A percentile compares a stretch with the other conserved stretches of the same genome.
phyloP scores from a whole-genome alignment of 495 filamentous ascomycete species.

The Neurospora sp. region DNA sequence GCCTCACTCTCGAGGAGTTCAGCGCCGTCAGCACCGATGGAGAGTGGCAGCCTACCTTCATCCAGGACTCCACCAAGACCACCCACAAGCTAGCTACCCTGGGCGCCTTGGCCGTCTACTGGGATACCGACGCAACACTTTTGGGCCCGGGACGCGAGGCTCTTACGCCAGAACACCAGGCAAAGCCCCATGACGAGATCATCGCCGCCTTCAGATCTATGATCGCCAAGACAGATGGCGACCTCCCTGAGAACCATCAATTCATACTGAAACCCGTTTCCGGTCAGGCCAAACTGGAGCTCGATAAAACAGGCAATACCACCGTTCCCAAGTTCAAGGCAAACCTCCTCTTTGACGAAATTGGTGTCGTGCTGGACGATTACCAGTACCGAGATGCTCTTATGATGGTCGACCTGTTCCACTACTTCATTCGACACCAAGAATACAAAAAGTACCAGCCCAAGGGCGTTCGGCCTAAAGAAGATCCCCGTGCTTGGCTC shows the following conservation, averaged over 20 bases:
- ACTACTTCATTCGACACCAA: constrained; percentile 95
- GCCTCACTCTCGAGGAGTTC: constrained; percentile 85
- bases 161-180: constrained; percentile 40
- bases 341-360: constrained; percentile 83
- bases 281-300: constrained; percentile 80
- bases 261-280: constrained; percentile 93
- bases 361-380: constrained; percentile 90
- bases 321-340: constrained; percentile 85
- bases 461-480: constrained; percentile 67
- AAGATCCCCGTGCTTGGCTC: constrained; percentile 87
- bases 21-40: constrained; percentile 92
- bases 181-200: constrained; percentile 54
- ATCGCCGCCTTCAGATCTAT: constrained; percentile 63
- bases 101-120: constrained; percentile 83
- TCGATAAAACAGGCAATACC: constrained; percentile 78
- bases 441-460: constrained; percentile 93
- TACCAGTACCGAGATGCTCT: constrained; percentile 92
- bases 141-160: constrained; percentile 68
- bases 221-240: constrained; percentile 57
- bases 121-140: constrained; percentile 86
- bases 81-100: constrained; percentile 90
- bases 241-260: constrained; percentile 52
- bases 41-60: constrained; percentile 88
- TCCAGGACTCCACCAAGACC: constrained; percentile 67
- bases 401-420: constrained; percentile 97